Evolutionary conservation across 2,329 filamentous ascomycete genomes (phyloP), one percentile per base, ranked within the genome.

Genomic region (Leptographium flavum): DNA sequence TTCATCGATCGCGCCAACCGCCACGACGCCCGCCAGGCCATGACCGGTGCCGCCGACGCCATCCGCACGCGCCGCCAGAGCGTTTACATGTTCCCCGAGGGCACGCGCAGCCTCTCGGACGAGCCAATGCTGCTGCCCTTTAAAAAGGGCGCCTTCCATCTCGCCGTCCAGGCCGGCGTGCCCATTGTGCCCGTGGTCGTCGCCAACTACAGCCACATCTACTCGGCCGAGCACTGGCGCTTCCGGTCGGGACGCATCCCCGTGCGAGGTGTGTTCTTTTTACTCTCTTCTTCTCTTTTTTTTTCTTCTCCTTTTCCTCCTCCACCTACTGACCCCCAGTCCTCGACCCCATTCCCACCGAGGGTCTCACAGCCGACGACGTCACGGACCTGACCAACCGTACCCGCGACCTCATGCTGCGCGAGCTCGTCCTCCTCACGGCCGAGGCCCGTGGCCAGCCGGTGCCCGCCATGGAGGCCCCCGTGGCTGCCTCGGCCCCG

Each of bases 121-220:
- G 80, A 88, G 45, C 84, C 92, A 2, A 76, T 73, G 48, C 66
- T 98, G 56, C 69, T 96, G 45, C 85, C 87, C n/a, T 98, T 96
- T 73, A 98, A 98, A 68, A 98, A 98, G 70, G 92, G 92, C 48
- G 92, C 90, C 39, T 98, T 98, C 65, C 90, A 98, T 62, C 73
- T 98, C 30, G 92, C 92, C 39, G 77, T 98, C 19, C 85, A 96
- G 69, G 90, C 90, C 2, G 83, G 87, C 53, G 92, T 95, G 6
- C 88, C 88, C 23, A 85, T 98, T 55, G 81, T 98, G 4, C 92
- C 92, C 0, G 74, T 93, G 31, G 81, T 87, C 39, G 75, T 78
- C 27, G 83, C 83, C 59, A 88, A 87, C 64, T 90, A 90, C 62
- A 80, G 80, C 54, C 75, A 87, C 58, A 58, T 88, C 30, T 64